phyloP scores from a whole-genome alignment of 768 basidiomycete species.

The Hypsizygus marmoreus region DNA sequence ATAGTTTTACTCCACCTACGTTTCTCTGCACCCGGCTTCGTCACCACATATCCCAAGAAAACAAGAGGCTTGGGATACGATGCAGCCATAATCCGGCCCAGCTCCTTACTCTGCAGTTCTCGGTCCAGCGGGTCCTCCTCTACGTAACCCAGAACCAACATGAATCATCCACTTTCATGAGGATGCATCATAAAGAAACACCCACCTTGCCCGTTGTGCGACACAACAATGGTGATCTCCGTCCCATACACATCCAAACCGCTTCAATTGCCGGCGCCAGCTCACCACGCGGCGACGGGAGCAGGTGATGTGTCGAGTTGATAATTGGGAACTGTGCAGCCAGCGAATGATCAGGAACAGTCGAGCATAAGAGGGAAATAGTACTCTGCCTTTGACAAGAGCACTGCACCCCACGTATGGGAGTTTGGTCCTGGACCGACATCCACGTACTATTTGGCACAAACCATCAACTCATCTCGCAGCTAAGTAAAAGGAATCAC shows the following conservation, averaged over 20 bases:
- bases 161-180: background rate
- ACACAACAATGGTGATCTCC: slow-evolving; percentile 78
- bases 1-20: slow-evolving; percentile 60
- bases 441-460: slow-evolving; percentile 72
- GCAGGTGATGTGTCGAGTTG: slow-evolving; percentile 80
- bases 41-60: slow-evolving; percentile 83
- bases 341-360: background rate
- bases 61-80: slow-evolving; percentile 73
- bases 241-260: slow-evolving; percentile 78
- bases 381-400: slow-evolving; percentile 69
- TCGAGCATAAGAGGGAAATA: background rate
- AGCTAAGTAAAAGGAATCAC: background rate
- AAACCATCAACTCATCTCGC: slow-evolving; percentile 5
- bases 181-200: background rate
- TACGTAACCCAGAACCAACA: slow-evolving; percentile 25
- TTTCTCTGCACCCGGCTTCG: slow-evolving; percentile 59
- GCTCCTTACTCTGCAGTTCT: slow-evolving; percentile 78
- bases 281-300: slow-evolving; percentile 85
- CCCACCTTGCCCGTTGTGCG: slow-evolving; percentile 89
- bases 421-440: slow-evolving; percentile 85
- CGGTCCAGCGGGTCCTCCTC: slow-evolving; percentile 91
- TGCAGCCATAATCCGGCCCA: slow-evolving; percentile 77
- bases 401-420: slow-evolving; percentile 87
- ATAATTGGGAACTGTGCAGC: slow-evolving; percentile 77
- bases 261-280: slow-evolving; percentile 91